phyloP scores from a whole-genome alignment of 1,284 basidiomycete genomes.

The Salmacisia buchloeana region DNA sequence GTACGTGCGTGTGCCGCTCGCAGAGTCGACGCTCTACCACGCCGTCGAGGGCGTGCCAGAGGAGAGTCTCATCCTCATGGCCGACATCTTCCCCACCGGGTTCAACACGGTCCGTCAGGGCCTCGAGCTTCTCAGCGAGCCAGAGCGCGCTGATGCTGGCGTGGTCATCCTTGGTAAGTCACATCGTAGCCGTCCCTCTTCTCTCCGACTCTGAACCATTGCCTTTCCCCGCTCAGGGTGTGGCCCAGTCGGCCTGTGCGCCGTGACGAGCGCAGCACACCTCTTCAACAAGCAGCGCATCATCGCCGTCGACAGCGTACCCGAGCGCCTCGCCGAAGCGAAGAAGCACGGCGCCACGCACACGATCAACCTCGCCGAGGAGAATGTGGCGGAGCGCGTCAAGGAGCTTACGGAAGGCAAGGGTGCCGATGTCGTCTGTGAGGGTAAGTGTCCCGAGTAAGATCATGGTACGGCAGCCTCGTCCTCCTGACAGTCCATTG shows the following conservation, averaged over 20 bases:
- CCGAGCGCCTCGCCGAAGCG: slow-evolving; percentile 45
- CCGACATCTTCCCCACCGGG: slow-evolving; percentile 58
- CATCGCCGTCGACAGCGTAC: slow-evolving; percentile 47
- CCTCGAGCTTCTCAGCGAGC: slow-evolving; percentile 40
- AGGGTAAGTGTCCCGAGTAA: slow-evolving; percentile 50
- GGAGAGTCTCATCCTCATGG: slow-evolving; percentile 59
- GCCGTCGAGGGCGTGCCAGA: slow-evolving; percentile 55
- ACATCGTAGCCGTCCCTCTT: not conserved
- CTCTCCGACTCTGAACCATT: not conserved
- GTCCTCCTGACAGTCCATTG: not conserved
- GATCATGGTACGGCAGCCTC: not conserved
- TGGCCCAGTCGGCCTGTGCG: slow-evolving; percentile 54
- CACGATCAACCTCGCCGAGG: slow-evolving; percentile 36
- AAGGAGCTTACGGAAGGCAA: slow-evolving; percentile 43
- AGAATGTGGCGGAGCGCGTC: slow-evolving; percentile 25
- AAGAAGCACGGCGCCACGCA: slow-evolving; percentile 35
- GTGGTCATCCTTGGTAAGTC: slow-evolving; percentile 24
- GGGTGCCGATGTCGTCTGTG: slow-evolving; percentile 53
- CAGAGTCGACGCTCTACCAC: slow-evolving; percentile 71
- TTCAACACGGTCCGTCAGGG: slow-evolving; percentile 68
- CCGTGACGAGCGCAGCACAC: slow-evolving; percentile 52
- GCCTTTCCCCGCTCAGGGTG: slow-evolving; percentile 49
- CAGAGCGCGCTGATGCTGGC: slow-evolving; percentile 33
- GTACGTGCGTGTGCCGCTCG: slow-evolving; percentile 70
- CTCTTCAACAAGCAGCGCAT: slow-evolving; percentile 49